Percentiles rank a stretch among this genome's conserved stretches.
These are phyloP conservation scores for Dothistroma septosporum DNA, from an alignment of 2,329 filamentous ascomycete species.

Conservation along the genomic window DNA sequence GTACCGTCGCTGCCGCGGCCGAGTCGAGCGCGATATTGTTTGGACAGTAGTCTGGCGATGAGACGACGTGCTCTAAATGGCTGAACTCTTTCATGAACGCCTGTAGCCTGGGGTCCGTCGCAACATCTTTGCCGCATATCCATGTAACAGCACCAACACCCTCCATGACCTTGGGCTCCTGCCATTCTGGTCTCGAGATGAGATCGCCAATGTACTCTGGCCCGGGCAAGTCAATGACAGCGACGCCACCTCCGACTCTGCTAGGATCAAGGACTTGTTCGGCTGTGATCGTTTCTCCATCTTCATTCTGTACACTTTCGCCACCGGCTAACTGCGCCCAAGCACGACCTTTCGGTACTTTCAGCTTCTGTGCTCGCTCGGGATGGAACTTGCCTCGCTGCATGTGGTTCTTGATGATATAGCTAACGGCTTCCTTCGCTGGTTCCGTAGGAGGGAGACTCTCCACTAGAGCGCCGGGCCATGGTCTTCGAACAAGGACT, in stretches of 20 bases:
- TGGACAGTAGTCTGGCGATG: slow-evolving; percentile 67
- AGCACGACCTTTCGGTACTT: slow-evolving; percentile 57
- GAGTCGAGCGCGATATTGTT: slow-evolving; percentile 71
- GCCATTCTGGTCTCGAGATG: slow-evolving; percentile 68
- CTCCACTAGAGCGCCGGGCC: slow-evolving; percentile 66
- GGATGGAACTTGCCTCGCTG: slow-evolving; percentile 77
- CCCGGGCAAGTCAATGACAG: slow-evolving; percentile 74
- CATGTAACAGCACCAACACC: slow-evolving; percentile 70
- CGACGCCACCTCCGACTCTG: slow-evolving; percentile 67
- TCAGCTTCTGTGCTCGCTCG: slow-evolving; percentile 59
- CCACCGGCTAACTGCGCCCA: slow-evolving; percentile 62
- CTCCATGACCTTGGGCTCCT: slow-evolving; percentile 59
- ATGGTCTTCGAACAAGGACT: slow-evolving; percentile 71
- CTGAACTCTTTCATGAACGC: slow-evolving; percentile 64
- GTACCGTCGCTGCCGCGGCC: slow-evolving; percentile 61
- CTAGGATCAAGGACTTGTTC: slow-evolving; percentile 76
- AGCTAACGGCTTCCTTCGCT: slow-evolving; percentile 69
- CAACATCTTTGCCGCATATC: slow-evolving; percentile 69
- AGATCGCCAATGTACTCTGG: slow-evolving; percentile 66
- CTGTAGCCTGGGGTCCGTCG: slow-evolving; percentile 58
- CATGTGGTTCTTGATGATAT: slow-evolving; percentile 74
- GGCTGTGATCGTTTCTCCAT: slow-evolving; percentile 69
- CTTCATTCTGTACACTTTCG: slow-evolving; percentile 56
- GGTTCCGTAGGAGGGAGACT: slow-evolving; percentile 65
- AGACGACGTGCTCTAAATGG: slow-evolving; percentile 69